Evolutionary conservation across 2,329 filamentous ascomycete genomes (phyloP).

Genomic region (Coniochaeta sp.): DNA sequence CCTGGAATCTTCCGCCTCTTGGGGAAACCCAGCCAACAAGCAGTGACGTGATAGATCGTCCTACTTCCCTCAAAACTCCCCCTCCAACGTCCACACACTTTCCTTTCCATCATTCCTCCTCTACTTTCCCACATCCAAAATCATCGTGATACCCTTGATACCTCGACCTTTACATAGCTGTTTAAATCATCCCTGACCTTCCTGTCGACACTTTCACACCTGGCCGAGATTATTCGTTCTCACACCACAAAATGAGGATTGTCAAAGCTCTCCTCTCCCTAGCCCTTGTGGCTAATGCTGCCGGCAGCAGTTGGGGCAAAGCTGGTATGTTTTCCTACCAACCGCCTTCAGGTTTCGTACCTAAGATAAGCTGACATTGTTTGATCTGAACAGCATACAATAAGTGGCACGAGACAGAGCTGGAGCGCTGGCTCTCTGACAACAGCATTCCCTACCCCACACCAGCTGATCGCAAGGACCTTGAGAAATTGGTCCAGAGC

Average conservation of each 20-base stretch:
- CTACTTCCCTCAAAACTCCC: neutral
- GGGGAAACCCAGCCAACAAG: neutral
- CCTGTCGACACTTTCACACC: neutral
- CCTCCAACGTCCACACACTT: neutral
- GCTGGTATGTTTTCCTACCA: constrained; percentile 53
- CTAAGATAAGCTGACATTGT: constrained; percentile 14
- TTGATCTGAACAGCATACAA: constrained; percentile 66
- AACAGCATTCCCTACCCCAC: constrained; percentile 87
- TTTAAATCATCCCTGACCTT: neutral
- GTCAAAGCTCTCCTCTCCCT: constrained; percentile 62
- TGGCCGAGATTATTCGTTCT: neutral
- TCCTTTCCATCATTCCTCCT: constrained; percentile 2
- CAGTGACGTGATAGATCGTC: constrained; percentile 4
- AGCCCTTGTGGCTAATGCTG: constrained; percentile 62
- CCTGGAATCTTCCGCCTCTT: neutral
- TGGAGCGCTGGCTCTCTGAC: constrained; percentile 94
- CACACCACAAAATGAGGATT: constrained; percentile 59
- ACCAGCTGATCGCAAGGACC: constrained; percentile 83
- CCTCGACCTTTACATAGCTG: neutral
- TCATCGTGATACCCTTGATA: neutral
- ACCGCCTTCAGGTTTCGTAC: too few species aligned
- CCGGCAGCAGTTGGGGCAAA: constrained; percentile 78
- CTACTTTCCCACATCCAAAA: constrained; percentile 8
- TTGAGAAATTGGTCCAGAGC: constrained; percentile 81
- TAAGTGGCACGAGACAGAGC: constrained; percentile 97